phyloP scores from a whole-genome alignment of 2,329 filamentous ascomycete species.

The Aspergillus fijiensis region DNA sequence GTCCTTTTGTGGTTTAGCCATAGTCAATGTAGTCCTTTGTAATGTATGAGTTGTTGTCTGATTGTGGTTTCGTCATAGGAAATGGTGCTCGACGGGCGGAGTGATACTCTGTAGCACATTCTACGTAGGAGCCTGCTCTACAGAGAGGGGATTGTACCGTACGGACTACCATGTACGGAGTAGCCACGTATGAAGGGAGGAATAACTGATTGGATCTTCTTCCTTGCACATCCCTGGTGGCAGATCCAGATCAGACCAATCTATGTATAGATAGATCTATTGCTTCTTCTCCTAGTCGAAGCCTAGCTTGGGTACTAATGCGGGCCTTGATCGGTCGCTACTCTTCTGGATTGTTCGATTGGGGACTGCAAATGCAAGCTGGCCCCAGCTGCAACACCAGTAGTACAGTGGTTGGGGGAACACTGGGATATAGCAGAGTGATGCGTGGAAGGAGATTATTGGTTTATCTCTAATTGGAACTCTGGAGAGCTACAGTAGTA shows the following conservation, averaged over 20 bases:
- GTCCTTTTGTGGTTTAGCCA: slow-evolving; percentile 2
- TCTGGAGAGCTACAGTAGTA: too few relatives aligned
- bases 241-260: neutral
- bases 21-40: slow-evolving; percentile 6
- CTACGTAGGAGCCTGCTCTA: too few relatives aligned
- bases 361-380: neutral
- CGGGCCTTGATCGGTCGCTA: neutral
- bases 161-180: too few relatives aligned
- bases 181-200: too few relatives aligned
- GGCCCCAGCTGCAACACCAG: neutral
- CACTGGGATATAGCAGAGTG: neutral
- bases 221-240: neutral
- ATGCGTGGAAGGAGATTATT: neutral
- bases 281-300: neutral
- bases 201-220: too few relatives aligned
- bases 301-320: neutral
- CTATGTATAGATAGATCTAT: too few relatives aligned
- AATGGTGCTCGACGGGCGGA: too few relatives aligned
- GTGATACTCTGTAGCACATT: too few relatives aligned
- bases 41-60: slow-evolving; percentile 6
- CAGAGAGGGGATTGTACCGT: too few relatives aligned
- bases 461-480: neutral
- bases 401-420: neutral
- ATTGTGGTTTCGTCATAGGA: too few relatives aligned
- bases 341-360: neutral